These are phyloP conservation scores for Hygrophila difformis DNA, from an alignment of 257 asterid species.

Conservation along the genomic window DNA sequence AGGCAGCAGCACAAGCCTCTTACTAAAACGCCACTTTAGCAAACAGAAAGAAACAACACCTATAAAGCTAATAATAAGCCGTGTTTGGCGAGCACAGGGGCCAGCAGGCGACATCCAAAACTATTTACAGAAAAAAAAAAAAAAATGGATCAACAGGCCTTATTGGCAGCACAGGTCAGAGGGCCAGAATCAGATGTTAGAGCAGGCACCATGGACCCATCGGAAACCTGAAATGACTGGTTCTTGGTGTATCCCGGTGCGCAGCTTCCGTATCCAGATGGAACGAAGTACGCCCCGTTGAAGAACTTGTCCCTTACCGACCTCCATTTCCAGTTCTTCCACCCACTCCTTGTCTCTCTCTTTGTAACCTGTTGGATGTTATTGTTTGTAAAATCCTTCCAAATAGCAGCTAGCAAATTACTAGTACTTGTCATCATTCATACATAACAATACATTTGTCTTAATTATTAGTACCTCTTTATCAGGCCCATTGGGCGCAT, in stretches of 20 bases:
- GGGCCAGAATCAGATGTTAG: slow-evolving; percentile 51
- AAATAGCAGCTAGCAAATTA: too few relatives aligned
- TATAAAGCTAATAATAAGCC: too few relatives aligned
- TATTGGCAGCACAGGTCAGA: slow-evolving; percentile 20
- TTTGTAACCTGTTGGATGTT: slow-evolving; percentile 71
- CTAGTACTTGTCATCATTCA: too few relatives aligned
- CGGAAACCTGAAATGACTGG: slow-evolving; percentile 39
- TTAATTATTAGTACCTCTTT: slow-evolving; percentile 2
- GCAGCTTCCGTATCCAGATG: slow-evolving; percentile 49
- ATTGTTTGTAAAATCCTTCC: too few relatives aligned
- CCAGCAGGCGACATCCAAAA: not conserved
- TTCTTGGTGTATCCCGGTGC: slow-evolving; percentile 29
- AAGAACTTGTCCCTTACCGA: slow-evolving; percentile 50
- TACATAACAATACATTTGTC: too few relatives aligned
- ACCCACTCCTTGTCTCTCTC: slow-evolving; percentile 35
- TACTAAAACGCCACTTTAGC: too few relatives aligned
- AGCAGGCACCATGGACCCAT: slow-evolving; percentile 37
- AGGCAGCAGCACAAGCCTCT: too few relatives aligned
- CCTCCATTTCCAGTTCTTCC: slow-evolving; percentile 69
- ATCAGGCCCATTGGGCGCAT: slow-evolving; percentile 39
- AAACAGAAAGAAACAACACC: too few relatives aligned
- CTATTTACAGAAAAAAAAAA: not conserved
- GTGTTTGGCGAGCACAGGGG: not conserved
- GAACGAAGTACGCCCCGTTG: slow-evolving; percentile 60
- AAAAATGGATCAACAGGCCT: slow-evolving; percentile 26